A percentile compares a stretch with the other conserved stretches of the same genome.
These are phyloP conservation scores for Kalmusia sp. DNA, from an alignment of 2,329 filamentous ascomycete species.

Conservation along the genomic window DNA sequence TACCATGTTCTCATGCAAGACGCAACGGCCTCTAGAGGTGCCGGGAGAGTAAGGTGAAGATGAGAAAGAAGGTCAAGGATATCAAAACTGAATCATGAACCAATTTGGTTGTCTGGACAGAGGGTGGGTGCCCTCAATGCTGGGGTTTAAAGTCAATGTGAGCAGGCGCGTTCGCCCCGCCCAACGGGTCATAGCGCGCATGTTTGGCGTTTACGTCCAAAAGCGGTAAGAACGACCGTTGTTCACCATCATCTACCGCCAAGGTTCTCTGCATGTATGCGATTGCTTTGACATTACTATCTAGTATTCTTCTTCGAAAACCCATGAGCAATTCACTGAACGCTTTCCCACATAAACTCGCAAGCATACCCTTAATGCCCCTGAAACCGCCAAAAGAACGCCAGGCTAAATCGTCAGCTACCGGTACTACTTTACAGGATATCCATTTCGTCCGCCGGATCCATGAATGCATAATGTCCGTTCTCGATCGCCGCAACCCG, in stretches of 20 bases:
- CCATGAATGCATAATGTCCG: constrained; percentile 81
- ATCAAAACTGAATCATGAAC: too few relatives aligned
- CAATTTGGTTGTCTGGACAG: too few relatives aligned
- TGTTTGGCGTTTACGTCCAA: constrained; percentile 16
- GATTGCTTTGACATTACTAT: background rate
- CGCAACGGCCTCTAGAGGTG: background rate
- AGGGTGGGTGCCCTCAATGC: too few relatives aligned
- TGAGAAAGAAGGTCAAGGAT: too few relatives aligned
- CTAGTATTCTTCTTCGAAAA: background rate
- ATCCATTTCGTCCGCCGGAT: constrained; percentile 44
- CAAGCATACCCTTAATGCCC: background rate
- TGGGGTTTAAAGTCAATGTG: background rate
- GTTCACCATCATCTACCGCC: background rate
- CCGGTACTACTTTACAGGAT: constrained; percentile 42
- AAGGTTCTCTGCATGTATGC: background rate
- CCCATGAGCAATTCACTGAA: background rate
- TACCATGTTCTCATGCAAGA: constrained; percentile 9
- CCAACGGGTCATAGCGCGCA: constrained; percentile 15
- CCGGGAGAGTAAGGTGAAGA: background rate
- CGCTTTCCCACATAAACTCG: background rate
- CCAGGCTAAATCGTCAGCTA: constrained; percentile 29
- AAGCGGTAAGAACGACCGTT: constrained; percentile 11
- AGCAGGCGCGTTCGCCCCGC: constrained; percentile 12
- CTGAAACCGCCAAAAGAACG: constrained; percentile 20
- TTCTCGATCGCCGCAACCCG: constrained; percentile 85